These are phyloP conservation scores for Pichia nanzhaoensis DNA, from an alignment of 805 yeast species.

Conservation along the genomic window DNA sequence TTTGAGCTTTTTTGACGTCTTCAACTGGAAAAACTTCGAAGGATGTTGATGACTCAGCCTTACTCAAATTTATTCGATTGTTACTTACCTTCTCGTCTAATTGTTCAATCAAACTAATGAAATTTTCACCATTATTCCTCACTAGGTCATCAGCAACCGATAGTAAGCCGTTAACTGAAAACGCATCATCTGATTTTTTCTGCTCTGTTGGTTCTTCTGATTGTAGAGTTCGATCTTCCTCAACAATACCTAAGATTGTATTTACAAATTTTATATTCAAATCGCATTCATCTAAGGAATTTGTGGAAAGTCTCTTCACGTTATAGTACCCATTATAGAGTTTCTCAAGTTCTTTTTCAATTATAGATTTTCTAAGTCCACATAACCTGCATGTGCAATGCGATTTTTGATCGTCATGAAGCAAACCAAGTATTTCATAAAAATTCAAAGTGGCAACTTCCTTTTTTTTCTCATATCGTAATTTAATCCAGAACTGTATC, in stretches of 20 bases:
- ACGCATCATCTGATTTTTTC: not conserved
- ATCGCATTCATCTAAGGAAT: conserved; percentile 34
- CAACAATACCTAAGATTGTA: conserved; percentile 21
- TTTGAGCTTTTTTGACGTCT: not conserved
- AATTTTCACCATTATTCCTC: conserved; percentile 69
- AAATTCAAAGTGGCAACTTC: conserved; percentile 60
- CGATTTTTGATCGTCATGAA: conserved; percentile 52
- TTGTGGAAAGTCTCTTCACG: conserved; percentile 29
- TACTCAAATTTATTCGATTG: not conserved
- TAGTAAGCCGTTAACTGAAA: conserved; percentile 12
- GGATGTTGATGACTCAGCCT: too few relatives aligned
- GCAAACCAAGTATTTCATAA: conserved; percentile 57
- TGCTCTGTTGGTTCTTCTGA: conserved; percentile 3
- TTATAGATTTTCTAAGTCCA: conserved; percentile 62
- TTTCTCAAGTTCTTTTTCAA: conserved; percentile 70
- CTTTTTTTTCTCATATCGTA: conserved; percentile 54
- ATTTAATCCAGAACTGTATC: conserved; percentile 58
- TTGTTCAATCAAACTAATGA: conserved; percentile 74
- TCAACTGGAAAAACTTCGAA: too few relatives aligned
- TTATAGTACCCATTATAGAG: conserved; percentile 65
- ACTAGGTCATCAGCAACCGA: conserved; percentile 74
- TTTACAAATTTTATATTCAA: conserved; percentile 23
- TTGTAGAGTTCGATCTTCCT: conserved; percentile 5
- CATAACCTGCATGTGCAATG: conserved; percentile 71
- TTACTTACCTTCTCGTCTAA: conserved; percentile 38